These are phyloP conservation scores for Myxozyma lipomycoides DNA, from an alignment of 805 yeast genomes.

Conservation along the genomic window DNA sequence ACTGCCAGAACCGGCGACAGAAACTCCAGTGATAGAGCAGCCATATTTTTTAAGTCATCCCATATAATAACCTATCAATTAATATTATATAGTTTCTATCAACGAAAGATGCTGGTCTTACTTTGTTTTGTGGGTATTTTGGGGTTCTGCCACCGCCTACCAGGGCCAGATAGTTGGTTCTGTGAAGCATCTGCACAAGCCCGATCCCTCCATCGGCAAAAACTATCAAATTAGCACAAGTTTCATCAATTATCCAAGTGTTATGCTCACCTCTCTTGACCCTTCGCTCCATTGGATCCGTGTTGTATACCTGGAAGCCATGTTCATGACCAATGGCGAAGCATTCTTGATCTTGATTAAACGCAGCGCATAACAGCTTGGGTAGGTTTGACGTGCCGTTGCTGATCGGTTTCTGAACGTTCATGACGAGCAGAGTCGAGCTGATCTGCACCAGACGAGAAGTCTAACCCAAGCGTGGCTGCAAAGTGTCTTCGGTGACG, in stretches of 20 bases:
- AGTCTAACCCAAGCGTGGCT: too few species aligned
- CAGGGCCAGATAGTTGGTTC: slow-evolving; percentile 85
- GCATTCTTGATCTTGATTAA: slow-evolving; percentile 89
- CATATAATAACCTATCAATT: slow-evolving; percentile 58
- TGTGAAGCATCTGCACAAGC: slow-evolving; percentile 71
- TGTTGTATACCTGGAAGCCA: slow-evolving; percentile 81
- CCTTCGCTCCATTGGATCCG: slow-evolving; percentile 79
- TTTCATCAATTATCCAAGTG: neutral
- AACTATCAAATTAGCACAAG: slow-evolving; percentile 27
- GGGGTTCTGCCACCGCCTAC: slow-evolving; percentile 89
- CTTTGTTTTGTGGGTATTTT: slow-evolving; percentile 63
- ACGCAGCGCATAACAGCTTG: slow-evolving; percentile 53
- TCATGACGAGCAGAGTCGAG: too few species aligned
- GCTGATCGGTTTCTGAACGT: slow-evolving; percentile 25
- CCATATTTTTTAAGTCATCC: slow-evolving; percentile 82
- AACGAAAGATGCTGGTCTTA: neutral
- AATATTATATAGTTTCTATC: neutral
- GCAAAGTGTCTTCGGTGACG: too few species aligned
- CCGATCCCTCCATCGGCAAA: slow-evolving; percentile 62
- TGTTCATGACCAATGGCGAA: slow-evolving; percentile 76
- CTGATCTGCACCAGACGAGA: too few species aligned
- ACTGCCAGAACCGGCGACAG: slow-evolving; percentile 71
- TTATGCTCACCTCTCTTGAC: slow-evolving; percentile 49
- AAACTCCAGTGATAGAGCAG: slow-evolving; percentile 70
- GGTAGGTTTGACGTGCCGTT: slow-evolving; percentile 16